These are phyloP conservation scores for Holtermanniella nyarrowii DNA, from an alignment of 768 basidiomycete species.

Conservation along the genomic window DNA sequence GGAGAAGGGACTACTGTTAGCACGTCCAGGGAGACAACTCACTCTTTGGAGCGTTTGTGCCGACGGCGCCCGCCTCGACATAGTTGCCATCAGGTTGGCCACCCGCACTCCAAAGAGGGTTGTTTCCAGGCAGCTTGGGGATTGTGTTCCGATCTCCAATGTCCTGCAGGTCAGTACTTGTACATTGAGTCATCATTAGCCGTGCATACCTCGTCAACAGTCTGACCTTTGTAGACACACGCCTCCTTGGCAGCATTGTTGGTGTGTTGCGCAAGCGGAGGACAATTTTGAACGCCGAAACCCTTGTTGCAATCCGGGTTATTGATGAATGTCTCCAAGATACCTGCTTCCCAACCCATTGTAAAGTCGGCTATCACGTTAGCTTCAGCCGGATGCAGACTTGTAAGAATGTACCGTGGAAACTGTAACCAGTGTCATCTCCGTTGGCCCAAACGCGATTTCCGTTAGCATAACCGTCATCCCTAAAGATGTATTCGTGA, in stretches of 20 bases:
- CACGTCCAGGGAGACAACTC: background rate
- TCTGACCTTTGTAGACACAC: constrained; percentile 13
- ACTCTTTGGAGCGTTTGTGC: background rate
- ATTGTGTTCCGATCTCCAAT: constrained; percentile 10
- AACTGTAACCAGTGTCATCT: constrained; percentile 18
- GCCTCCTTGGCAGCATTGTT: constrained; percentile 3
- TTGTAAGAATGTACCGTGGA: constrained; percentile 17
- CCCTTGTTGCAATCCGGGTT: constrained; percentile 15
- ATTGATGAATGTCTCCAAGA: constrained; percentile 11
- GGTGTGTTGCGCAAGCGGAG: constrained; percentile 5
- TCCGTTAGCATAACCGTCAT: constrained; percentile 11
- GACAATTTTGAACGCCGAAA: constrained; percentile 17
- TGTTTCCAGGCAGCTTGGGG: constrained; percentile 23
- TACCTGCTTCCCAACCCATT: constrained; percentile 22
- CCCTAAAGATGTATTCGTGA: constrained; percentile 22
- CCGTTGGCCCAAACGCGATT: constrained; percentile 19
- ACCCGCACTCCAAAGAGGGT: constrained; percentile 14
- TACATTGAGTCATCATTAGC: background rate
- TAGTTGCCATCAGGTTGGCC: background rate
- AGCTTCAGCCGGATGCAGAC: background rate
- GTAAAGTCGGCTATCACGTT: constrained; percentile 16
- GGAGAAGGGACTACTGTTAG: constrained; percentile 2
- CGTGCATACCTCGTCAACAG: constrained; percentile 22
- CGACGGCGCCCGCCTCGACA: background rate
- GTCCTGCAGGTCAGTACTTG: constrained; percentile 1